These are phyloP conservation scores for Salix exigua DNA, from an alignment of 345 rosid species.

Conservation along the genomic window DNA sequence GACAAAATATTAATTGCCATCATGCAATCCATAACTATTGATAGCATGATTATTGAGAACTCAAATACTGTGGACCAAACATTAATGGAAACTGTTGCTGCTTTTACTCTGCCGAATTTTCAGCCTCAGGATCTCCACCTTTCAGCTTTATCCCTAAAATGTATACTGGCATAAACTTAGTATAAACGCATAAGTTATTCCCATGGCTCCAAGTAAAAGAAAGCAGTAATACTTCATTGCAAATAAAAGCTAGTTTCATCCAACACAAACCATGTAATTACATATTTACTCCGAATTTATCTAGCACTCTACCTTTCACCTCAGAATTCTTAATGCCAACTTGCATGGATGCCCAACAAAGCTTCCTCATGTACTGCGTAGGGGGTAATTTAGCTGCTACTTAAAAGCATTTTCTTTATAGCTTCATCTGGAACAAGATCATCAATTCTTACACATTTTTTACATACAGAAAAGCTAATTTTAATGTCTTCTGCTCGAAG, in stretches of 20 bases:
- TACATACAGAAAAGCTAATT: neutral
- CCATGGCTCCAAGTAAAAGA: neutral
- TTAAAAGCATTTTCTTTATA: neutral
- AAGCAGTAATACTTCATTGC: neutral
- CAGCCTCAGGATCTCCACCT: neutral
- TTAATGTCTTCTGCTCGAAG: conserved; percentile 22
- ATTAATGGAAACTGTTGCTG: neutral
- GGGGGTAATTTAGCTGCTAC: neutral
- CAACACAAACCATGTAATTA: neutral
- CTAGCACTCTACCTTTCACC: neutral
- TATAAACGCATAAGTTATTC: neutral
- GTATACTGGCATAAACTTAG: neutral
- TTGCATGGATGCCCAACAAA: neutral
- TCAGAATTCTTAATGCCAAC: neutral
- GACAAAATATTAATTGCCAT: neutral
- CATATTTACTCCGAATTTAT: neutral
- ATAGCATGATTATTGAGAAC: neutral
- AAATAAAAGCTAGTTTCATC: neutral
- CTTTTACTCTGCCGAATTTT: neutral
- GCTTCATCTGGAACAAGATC: neutral
- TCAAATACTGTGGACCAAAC: no score
- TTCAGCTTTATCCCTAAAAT: neutral
- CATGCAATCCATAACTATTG: neutral
- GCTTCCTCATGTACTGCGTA: neutral
- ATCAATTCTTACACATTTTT: neutral